These are phyloP conservation scores for Dujonia santamariae DNA, from an alignment of 1,139 yeast genomes.

Conservation along the genomic window DNA sequence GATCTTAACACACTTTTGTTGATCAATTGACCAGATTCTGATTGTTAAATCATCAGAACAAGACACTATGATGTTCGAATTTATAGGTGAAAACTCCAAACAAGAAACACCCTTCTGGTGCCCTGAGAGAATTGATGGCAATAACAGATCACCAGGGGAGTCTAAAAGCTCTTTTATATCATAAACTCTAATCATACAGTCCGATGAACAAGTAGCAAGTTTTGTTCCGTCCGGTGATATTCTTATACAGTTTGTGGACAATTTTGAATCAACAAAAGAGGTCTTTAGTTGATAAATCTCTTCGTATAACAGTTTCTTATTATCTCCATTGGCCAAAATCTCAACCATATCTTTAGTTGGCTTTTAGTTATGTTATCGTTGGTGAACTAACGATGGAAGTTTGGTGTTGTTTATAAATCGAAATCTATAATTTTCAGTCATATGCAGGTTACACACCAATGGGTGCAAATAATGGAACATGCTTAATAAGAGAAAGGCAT, in stretches of 20 bases:
- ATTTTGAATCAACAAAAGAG: background rate
- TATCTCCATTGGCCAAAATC: background rate
- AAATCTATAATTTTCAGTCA: too few species aligned
- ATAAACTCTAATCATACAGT: slow-evolving; percentile 26
- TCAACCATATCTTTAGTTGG: too few species aligned
- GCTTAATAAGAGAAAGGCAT: too few species aligned
- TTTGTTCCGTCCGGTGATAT: slow-evolving; percentile 63
- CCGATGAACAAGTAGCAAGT: slow-evolving; percentile 56
- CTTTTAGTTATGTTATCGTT: too few species aligned
- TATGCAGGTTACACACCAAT: too few species aligned
- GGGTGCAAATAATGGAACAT: too few species aligned
- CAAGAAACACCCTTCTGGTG: slow-evolving; percentile 72
- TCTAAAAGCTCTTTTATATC: slow-evolving; percentile 15
- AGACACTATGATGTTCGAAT: slow-evolving; percentile 71
- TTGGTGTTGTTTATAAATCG: too few species aligned
- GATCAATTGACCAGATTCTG: slow-evolving; percentile 63
- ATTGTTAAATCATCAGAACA: slow-evolving; percentile 86
- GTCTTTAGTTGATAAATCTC: background rate
- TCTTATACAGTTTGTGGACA: slow-evolving; percentile 43
- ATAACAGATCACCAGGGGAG: slow-evolving; percentile 7
- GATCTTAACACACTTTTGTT: slow-evolving; percentile 53
- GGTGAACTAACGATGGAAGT: too few species aligned
- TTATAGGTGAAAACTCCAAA: slow-evolving; percentile 68
- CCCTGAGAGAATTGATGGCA: slow-evolving; percentile 46
- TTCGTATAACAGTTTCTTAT: background rate